Evolutionary conservation across 1,284 basidiomycete genomes (phyloP).

Genomic region (Heterobasidion occidentale): DNA sequence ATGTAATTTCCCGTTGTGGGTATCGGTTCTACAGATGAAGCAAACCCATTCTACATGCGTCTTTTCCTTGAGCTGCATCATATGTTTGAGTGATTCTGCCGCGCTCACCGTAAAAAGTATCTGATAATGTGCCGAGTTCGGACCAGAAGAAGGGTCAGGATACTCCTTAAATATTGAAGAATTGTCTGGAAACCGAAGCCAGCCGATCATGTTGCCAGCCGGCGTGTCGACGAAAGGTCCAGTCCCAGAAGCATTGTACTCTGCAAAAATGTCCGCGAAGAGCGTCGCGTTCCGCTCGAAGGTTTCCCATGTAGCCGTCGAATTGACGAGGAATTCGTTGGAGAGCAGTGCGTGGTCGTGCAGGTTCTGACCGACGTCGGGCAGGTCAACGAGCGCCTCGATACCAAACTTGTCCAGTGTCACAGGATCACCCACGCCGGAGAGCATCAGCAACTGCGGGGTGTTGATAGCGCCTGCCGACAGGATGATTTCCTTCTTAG

Average conservation of each 20-base stretch:
- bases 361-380: conserved; percentile 36
- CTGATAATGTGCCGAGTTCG: conserved; percentile 13
- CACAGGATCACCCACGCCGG: conserved; percentile 30
- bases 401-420: conserved; percentile 20
- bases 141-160: conserved; percentile 13
- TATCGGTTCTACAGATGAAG: background rate
- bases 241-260: background rate
- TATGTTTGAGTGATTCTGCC: background rate
- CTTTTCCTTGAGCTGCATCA: background rate
- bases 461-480: conserved; percentile 14
- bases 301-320: conserved; percentile 18
- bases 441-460: conserved; percentile 7
- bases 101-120: conserved; percentile 1
- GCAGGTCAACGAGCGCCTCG: conserved; percentile 18
- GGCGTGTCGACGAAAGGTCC: background rate
- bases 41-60: background rate
- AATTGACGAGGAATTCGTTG: conserved; percentile 22
- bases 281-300: conserved; percentile 15
- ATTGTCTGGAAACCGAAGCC: conserved; percentile 10
- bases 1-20: background rate
- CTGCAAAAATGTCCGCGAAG: background rate
- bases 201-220: conserved; percentile 6
- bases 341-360: conserved; percentile 26
- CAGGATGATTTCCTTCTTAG: conserved; percentile 20
- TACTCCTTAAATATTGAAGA: conserved; percentile 4